These are phyloP conservation scores for Fusarium lateritium DNA, from an alignment of 2,329 filamentous ascomycete genomes.

Conservation along the genomic window DNA sequence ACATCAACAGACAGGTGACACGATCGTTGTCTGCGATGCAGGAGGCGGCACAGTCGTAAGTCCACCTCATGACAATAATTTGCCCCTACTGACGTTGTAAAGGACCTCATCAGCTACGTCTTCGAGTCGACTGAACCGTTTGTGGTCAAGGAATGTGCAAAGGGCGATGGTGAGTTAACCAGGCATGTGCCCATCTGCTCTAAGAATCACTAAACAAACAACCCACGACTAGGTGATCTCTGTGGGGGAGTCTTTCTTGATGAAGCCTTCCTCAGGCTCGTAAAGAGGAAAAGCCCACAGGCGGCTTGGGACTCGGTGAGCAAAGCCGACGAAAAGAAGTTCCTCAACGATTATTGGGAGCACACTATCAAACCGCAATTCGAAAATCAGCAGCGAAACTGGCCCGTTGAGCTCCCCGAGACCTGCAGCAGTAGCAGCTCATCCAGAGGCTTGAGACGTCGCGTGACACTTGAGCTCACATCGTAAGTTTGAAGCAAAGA, in stretches of 20 bases:
- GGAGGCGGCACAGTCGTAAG: slow-evolving; percentile 57
- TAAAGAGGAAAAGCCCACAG: slow-evolving; percentile 43
- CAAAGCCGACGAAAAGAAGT: slow-evolving; percentile 6
- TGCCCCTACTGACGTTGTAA: fast-evolving
- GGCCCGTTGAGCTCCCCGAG: slow-evolving; percentile 42
- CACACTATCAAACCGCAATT: slow-evolving; percentile 52
- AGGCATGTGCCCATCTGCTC: fast-evolving
- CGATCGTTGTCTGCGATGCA: slow-evolving; percentile 55
- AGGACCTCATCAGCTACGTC: slow-evolving; percentile 62
- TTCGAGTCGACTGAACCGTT: slow-evolving; percentile 47
- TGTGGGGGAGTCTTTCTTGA: slow-evolving; percentile 60
- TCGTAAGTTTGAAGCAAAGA: background rate
- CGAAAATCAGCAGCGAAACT: slow-evolving; percentile 22
- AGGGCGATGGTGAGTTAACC: slow-evolving; percentile 53
- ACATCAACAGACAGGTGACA: slow-evolving; percentile 24
- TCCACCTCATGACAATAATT: fast-evolving
- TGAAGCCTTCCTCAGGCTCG: slow-evolving; percentile 51
- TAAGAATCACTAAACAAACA: fast-evolving
- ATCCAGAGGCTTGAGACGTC: slow-evolving; percentile 7
- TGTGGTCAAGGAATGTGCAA: slow-evolving; percentile 55
- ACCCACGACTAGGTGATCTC: slow-evolving; percentile 50
- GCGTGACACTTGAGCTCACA: slow-evolving; percentile 13
- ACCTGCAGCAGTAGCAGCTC: background rate
- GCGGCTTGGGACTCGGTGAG: slow-evolving; percentile 27
- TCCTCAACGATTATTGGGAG: slow-evolving; percentile 52